Percentiles rank a stretch among this genome's conserved stretches.
phyloP scores from a whole-genome alignment of 768 basidiomycete genomes.

The Mycena galopus region DNA sequence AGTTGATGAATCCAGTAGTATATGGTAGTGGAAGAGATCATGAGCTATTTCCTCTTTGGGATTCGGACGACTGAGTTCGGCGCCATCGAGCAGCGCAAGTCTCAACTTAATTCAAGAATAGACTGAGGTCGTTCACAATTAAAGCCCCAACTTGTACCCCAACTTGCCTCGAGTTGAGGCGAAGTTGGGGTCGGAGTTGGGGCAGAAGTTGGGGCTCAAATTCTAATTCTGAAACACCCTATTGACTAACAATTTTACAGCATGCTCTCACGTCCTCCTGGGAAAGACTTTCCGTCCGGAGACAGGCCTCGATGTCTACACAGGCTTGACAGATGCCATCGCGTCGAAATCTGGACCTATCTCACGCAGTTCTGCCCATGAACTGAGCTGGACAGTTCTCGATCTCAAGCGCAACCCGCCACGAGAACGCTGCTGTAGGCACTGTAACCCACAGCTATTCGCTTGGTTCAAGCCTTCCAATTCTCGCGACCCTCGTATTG shows the following conservation, averaged over 20 bases:
- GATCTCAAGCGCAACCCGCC: not conserved
- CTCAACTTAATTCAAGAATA: too few species aligned
- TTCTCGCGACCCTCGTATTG: conserved; percentile 13
- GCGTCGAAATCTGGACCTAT: not conserved
- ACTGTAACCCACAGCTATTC: conserved; percentile 20
- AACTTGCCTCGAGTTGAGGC: too few species aligned
- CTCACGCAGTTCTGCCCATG: conserved; percentile 2
- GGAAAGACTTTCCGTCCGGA: conserved; percentile 34
- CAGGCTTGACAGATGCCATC: not conserved
- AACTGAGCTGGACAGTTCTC: conserved; percentile 23
- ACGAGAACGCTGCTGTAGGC: conserved; percentile 16
- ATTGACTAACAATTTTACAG: not conserved
- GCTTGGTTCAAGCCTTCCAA: not conserved
- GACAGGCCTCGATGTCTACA: conserved; percentile 19
- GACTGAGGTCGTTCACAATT: not conserved
- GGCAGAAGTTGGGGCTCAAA: not conserved
- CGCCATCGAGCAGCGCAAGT: too few species aligned
- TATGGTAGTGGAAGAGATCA: too few species aligned
- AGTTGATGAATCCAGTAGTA: too few species aligned
- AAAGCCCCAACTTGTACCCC: not conserved
- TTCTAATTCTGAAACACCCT: not conserved
- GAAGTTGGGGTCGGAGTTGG: too few species aligned
- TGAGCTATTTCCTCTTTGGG: not conserved
- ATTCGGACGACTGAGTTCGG: too few species aligned
- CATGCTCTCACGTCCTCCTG: too few species aligned